Base-by-base conservation (phyloP, 2,329 filamentous ascomycete genomes). In the Cladosporium oxysporum region DNA sequence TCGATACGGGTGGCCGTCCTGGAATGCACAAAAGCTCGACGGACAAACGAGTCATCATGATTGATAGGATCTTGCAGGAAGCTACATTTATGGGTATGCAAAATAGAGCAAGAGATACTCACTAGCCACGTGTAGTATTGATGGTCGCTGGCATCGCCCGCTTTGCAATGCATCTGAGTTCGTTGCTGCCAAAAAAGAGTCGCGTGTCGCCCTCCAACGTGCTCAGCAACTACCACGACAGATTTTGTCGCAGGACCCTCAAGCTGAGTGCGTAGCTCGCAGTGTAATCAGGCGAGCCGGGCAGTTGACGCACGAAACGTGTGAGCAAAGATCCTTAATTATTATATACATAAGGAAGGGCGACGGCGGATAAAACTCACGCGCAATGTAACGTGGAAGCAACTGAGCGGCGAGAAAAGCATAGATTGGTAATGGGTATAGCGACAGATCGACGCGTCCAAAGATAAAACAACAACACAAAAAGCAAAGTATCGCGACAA, bases 401-500 rank as follows among this genome's bases (percentile, higher is more conserved):
- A 31, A 55, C 5, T 21, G 10, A 55, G 23, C n/a, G 14, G 52
- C 28, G 29, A 55, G 14, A 31, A 55, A 21, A 47, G 3, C 12
- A 55, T 55, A 21, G 18, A 31, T 33, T 55, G 52, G 8, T 55
- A 21, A 5, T n/a, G 52, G 52, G 29, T 55, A 55, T 55, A 33
- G 28, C 41, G 41, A 47, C 41, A 47, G 41, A 47, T 47, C n/a
- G n/a, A 23, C 41, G 8, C 41, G n/a, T 21, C n/a, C 41, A 23
- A 12, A 47, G 1, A 11, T 16, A 16, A 10, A 49, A 10, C 18
- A 16, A 16, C 23, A 55, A 33, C 28, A 3, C 52, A 55, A 12
- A 29, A 33, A 55, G 16, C 52, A 55, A 21, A 55, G 31, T 55
- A 55, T 55, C 52, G 52, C 52, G 26, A 55, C 52, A 55, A 31